Evolutionary conservation across 2,329 filamentous ascomycete species (phyloP).

Genomic region (Pseudocercospora pini-densiflorae): DNA sequence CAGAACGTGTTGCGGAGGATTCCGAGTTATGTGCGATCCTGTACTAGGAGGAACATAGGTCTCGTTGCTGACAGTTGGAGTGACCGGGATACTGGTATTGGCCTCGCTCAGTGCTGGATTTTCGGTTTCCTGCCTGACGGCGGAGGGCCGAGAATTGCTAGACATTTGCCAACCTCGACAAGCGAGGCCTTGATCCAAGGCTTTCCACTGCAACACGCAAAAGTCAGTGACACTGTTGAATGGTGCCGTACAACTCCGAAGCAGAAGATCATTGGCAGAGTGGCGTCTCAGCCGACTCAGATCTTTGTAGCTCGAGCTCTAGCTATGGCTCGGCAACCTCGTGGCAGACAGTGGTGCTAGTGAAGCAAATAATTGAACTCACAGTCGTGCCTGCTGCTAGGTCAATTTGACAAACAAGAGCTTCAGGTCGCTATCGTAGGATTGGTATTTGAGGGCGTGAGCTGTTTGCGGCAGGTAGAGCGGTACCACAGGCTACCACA

Average conservation of each 20-base stretch:
- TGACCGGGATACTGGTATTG: constrained; percentile 31
- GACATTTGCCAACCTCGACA: constrained; percentile 30
- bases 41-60: constrained; percentile 21
- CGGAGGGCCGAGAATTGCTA: constrained; percentile 23
- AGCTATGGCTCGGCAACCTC: not conserved
- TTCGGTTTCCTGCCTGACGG: constrained; percentile 26
- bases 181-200: constrained; percentile 18
- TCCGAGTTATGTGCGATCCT: constrained; percentile 9
- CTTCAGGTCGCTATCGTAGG: not conserved
- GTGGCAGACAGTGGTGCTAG: not conserved
- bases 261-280: constrained; percentile 6
- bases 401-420: not conserved
- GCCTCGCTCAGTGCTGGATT: constrained; percentile 26
- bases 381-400: constrained; percentile 16
- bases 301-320: not conserved
- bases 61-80: constrained; percentile 31
- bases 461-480: not conserved
- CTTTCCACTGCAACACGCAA: constrained; percentile 24
- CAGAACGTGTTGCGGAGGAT: constrained; percentile 27
- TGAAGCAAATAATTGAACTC: constrained; percentile 11
- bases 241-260: constrained; percentile 3
- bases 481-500: not conserved
- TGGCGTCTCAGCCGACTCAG: not conserved
- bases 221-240: constrained; percentile 21
- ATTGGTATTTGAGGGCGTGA: not conserved